Conservation (phyloP, 1,139 yeast genomes). For the Scheffersomyces titani region DNA sequence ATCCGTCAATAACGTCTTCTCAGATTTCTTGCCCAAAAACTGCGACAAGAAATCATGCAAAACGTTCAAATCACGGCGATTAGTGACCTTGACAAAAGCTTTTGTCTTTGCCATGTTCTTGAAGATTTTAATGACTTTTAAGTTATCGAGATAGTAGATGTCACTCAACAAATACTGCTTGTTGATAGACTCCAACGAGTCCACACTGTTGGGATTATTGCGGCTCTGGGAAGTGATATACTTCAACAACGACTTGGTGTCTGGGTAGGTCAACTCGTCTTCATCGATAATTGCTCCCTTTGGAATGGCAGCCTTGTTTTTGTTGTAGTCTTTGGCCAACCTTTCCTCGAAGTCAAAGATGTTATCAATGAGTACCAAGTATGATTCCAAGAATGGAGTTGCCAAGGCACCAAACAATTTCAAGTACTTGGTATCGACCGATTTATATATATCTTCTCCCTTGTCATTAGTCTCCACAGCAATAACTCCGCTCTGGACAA, state of each 20-base stretch:
- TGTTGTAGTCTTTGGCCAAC: not conserved
- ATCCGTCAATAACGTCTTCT: conserved; percentile 10
- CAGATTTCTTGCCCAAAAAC: conserved; percentile 15
- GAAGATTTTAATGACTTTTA: conserved; percentile 37
- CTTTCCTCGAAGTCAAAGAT: conserved; percentile 8
- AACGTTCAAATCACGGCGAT: conserved; percentile 30
- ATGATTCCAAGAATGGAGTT: conserved; percentile 43
- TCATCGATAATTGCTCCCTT: conserved; percentile 22
- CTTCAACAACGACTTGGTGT: conserved; percentile 41
- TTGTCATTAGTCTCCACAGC: conserved; percentile 15
- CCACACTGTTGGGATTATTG: conserved; percentile 5
- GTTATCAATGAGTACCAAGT: conserved; percentile 33
- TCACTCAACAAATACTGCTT: conserved; percentile 47
- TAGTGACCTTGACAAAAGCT: conserved; percentile 40
- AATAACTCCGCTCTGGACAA: conserved; percentile 18
- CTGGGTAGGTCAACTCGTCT: conserved; percentile 32
- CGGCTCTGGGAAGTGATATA: conserved; percentile 8
- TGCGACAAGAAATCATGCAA: conserved; percentile 29
- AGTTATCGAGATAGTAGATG: conserved; percentile 40
- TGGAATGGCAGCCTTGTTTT: conserved; percentile 10
- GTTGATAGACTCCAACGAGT: conserved; percentile 36
- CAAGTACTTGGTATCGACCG: conserved; percentile 26
- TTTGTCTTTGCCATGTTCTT: conserved; percentile 46
- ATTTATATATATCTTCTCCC: conserved; percentile 16
- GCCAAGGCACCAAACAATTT: conserved; percentile 31